These are phyloP conservation scores for Adiantum capillusveneris DNA, from an alignment of 75 land plant species.

Conservation along the genomic window DNA sequence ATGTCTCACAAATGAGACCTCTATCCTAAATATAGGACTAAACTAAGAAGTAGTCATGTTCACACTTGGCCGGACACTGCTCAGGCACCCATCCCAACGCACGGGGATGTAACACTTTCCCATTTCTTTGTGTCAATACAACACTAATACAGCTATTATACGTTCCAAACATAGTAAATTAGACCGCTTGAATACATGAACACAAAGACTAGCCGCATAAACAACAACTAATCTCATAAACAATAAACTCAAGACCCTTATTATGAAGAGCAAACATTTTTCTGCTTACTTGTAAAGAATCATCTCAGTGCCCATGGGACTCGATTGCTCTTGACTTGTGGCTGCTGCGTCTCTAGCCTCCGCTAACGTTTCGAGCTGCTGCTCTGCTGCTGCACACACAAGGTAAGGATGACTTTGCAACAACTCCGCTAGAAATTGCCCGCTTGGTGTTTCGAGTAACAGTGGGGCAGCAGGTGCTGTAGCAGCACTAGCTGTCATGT, in stretches of 20 bases:
- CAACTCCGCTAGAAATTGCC: slow-evolving; percentile 58
- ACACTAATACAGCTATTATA: no score
- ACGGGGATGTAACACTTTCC: no score
- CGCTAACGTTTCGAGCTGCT: slow-evolving; percentile 61
- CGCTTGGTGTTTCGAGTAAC: slow-evolving; percentile 50
- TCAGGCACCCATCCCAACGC: no score
- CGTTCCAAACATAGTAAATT: no score
- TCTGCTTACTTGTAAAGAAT: slow-evolving; percentile 57
- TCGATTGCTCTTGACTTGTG: slow-evolving; percentile 22
- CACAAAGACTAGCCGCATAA: no score
- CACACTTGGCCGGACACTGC: no score
- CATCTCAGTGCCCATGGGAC: slow-evolving; percentile 40
- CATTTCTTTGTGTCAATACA: no score
- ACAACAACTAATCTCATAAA: no score
- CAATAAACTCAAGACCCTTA: background rate
- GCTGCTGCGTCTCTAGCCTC: slow-evolving; percentile 40
- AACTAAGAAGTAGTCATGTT: no score
- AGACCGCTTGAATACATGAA: no score
- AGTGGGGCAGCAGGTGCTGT: slow-evolving; percentile 32
- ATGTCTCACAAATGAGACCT: no score
- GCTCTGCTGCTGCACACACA: slow-evolving; percentile 65
- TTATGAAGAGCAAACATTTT: background rate
- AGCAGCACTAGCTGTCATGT: slow-evolving; percentile 3
- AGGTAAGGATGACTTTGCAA: slow-evolving; percentile 65
- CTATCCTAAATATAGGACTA: no score